phyloP scores from a whole-genome alignment of 805 yeast species.

The Kodamaea kaohsiungensis region DNA sequence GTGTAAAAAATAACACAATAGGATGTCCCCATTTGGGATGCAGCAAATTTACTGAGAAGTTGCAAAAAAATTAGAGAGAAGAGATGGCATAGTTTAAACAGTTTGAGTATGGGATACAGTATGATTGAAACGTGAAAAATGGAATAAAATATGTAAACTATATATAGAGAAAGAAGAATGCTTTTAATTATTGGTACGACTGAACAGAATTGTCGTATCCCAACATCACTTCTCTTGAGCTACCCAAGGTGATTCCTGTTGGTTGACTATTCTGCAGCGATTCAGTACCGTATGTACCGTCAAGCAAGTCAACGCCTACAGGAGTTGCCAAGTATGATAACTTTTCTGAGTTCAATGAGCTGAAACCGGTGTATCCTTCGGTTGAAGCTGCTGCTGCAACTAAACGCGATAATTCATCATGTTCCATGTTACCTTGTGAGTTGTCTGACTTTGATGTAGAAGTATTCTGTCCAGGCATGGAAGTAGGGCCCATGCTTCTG shows the following conservation, averaged over 20 bases:
- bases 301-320: slow-evolving; percentile 20
- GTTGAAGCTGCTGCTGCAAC: background rate
- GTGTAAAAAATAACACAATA: background rate
- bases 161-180: slow-evolving; percentile 1
- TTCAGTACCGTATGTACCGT: slow-evolving; percentile 17
- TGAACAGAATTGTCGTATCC: background rate
- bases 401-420: background rate
- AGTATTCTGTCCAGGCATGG: background rate
- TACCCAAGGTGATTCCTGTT: background rate
- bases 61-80: background rate
- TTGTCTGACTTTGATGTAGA: background rate
- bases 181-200: background rate
- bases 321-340: slow-evolving; percentile 1
- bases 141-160: slow-evolving; percentile 1
- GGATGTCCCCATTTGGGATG: background rate
- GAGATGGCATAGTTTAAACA: too few species aligned
- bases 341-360: background rate
- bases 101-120: background rate
- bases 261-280: background rate
- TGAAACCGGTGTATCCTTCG: background rate
- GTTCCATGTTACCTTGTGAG: background rate
- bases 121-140: background rate
- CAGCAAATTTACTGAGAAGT: background rate
- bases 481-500: background rate
- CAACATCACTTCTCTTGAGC: slow-evolving; percentile 1